These are phyloP conservation scores for Calonectria hongkongensis DNA, from an alignment of 2,329 filamentous ascomycete species.

Conservation along the genomic window DNA sequence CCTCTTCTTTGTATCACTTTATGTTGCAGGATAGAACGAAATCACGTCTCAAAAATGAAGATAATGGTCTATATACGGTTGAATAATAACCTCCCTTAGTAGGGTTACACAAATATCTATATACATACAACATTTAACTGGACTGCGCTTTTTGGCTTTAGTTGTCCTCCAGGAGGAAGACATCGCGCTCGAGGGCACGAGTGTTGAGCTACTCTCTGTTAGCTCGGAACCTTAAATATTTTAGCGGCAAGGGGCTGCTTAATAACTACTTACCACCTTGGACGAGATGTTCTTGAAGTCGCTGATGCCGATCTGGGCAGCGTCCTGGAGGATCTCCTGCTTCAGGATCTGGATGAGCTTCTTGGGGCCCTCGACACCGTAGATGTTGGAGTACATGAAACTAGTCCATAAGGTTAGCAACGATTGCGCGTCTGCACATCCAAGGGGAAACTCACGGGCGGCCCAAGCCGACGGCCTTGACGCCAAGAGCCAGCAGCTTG, in stretches of 20 bases:
- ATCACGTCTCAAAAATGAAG: not conserved
- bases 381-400: conserved; percentile 71
- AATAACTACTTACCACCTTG: conserved; percentile 46
- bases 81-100: conserved; percentile 13
- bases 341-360: conserved; percentile 69
- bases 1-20: conserved; percentile 24
- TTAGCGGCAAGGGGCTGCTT: accelerated
- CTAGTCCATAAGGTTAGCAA: conserved; percentile 27
- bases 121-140: conserved; percentile 4
- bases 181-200: conserved; percentile 52
- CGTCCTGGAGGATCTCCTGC: conserved; percentile 64
- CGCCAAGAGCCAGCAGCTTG: conserved; percentile 63
- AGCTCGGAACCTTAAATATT: conserved; percentile 14
- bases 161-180: conserved; percentile 50
- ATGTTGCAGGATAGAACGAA: conserved; percentile 11
- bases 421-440: not conserved
- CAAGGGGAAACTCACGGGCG: conserved; percentile 53
- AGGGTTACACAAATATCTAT: not conserved
- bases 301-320: conserved; percentile 58
- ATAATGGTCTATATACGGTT: conserved; percentile 22
- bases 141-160: conserved; percentile 7
- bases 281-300: conserved; percentile 51
- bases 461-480: conserved; percentile 65
- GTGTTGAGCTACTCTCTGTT: conserved; percentile 49
- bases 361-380: conserved; percentile 67